Conservation (phyloP, 2,329 filamentous ascomycete species). For the Trichoderma citrinoviride region DNA sequence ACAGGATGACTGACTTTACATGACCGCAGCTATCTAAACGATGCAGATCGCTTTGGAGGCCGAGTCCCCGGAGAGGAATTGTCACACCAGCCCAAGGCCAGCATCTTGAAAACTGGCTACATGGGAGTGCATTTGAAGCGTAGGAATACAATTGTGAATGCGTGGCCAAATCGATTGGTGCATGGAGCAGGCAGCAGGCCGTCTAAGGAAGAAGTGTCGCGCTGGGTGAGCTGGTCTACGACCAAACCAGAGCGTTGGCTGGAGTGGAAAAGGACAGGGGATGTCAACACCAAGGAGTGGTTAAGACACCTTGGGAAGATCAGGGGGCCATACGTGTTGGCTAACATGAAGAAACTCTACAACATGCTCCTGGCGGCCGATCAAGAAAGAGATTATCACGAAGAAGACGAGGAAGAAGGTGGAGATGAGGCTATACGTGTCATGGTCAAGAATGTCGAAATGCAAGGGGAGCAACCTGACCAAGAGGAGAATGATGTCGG, state of each 20-base stretch:
- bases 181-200: conserved; percentile 19
- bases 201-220: conserved; percentile 25
- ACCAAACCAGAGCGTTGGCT: conserved; percentile 28
- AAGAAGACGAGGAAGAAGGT: background rate
- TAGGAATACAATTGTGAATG: conserved; percentile 27
- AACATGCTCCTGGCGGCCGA: too few relatives aligned
- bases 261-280: conserved; percentile 29
- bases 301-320: background rate
- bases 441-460: background rate
- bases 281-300: conserved; percentile 12
- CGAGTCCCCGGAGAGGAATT: background rate
- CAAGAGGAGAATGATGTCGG: background rate
- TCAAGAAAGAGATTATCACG: background rate
- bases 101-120: conserved; percentile 23
- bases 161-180: conserved; percentile 29
- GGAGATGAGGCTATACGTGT: background rate
- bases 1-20: background rate
- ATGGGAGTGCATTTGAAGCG: conserved; percentile 24
- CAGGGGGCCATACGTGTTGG: background rate
- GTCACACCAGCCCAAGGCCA: background rate
- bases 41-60: background rate
- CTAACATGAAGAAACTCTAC: background rate
- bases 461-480: background rate
- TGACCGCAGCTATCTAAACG: background rate
- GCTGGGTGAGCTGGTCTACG: conserved; percentile 28